Base-by-base conservation (phyloP, 805 yeast genomes). In the Schwanniomyces sp. region DNA sequence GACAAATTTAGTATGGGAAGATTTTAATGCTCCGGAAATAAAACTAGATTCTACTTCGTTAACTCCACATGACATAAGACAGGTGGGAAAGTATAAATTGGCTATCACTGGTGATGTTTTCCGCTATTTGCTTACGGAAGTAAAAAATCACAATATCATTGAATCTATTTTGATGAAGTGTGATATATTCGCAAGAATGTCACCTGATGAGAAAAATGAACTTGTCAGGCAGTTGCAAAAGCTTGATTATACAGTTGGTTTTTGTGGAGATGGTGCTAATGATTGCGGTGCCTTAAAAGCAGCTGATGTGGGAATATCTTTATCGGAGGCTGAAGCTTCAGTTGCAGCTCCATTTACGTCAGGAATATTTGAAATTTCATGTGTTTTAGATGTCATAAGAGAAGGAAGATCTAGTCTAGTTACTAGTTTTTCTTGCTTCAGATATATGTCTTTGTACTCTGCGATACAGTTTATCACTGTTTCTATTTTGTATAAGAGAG, bases 231-330 rank as follows among this genome's bases (percentile, higher is more conserved):
- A 86, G 62, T 70, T 94, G 11, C 96, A 91, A 64, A 77, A 74
- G 18, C 62, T 94, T 17, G 97, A 91, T 59, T 92, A 92, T 62
- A 89, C 96, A 0, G 96, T 90, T 41, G 96, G 97, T 2, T 94
- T 94, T 66, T 94, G 98, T 69, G 99, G 99, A 32, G 99, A 94
- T 70, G 99, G 99, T 54, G 99, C 99, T 5, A 94, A 94, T 67
- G 99, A 94, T 63, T 94, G 98, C 69, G 99, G 99, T 55, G 99
- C 99, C 0, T 74, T 94, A 48, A 94, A 92, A 60, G 96, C 97
- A 11, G 98, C 99, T 0, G 96, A 94, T 69, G 96, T 95, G 43
- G 99, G 99, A 14, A 83, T 94, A 16, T 92, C 98, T 0, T 70
- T 94, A 41, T 88, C 96, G 26, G 99, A 94, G 64, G 99, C 98